A percentile compares a stretch with the other conserved stretches of the same genome.
Conservation (phyloP, 2,329 filamentous ascomycete genomes). For the Thelonectria blattea region DNA sequence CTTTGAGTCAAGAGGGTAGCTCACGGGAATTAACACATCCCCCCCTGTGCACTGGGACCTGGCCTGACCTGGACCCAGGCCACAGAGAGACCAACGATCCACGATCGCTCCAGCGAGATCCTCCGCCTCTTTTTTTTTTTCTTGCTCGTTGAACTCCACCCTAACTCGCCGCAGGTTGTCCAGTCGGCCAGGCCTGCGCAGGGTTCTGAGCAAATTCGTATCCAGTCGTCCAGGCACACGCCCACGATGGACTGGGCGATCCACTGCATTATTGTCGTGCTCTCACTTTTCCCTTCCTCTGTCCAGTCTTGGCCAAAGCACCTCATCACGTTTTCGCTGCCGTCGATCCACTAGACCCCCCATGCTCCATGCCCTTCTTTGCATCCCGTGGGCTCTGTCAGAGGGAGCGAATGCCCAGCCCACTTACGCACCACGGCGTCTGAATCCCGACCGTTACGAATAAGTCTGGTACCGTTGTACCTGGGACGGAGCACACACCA, state of each 20-base stretch:
- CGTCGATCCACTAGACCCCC: constrained; percentile 1
- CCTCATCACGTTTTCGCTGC: constrained; percentile 14
- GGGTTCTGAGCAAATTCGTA: constrained; percentile 6
- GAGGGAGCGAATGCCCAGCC: background rate
- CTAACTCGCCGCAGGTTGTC: constrained; percentile 1
- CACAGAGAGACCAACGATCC: constrained; percentile 24
- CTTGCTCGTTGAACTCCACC: background rate
- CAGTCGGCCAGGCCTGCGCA: constrained; percentile 6
- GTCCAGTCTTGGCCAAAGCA: constrained; percentile 15
- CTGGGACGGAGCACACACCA: constrained; percentile 20
- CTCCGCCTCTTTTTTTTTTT: constrained; percentile 8
- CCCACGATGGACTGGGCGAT: background rate
- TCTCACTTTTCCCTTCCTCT: background rate
- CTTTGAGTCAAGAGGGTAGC: constrained; percentile 15
- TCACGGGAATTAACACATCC: constrained; percentile 29
- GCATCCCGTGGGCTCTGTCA: background rate
- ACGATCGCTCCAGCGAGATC: constrained; percentile 35
- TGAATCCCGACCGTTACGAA: background rate
- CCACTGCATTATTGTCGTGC: constrained; percentile 3
- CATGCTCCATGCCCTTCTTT: background rate
- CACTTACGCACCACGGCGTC: constrained; percentile 4
- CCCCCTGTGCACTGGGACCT: background rate
- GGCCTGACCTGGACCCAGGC: background rate
- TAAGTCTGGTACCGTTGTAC: background rate
- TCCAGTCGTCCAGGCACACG: constrained; percentile 21